Evolutionary conservation across 1,284 basidiomycete genomes (phyloP).

Genomic region (Ceratobasidium sp.): DNA sequence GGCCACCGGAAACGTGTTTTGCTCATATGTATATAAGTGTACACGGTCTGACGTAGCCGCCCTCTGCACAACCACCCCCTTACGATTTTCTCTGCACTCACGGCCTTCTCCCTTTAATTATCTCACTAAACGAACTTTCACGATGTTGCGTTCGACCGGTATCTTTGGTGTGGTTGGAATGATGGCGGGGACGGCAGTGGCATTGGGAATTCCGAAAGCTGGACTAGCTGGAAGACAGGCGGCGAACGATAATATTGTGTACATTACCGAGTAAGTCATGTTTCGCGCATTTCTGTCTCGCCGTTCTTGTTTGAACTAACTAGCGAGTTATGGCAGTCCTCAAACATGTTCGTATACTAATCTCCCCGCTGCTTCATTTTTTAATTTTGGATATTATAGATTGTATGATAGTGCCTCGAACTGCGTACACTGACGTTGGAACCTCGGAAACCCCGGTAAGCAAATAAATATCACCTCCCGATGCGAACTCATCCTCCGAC

Average conservation of each 20-base stretch:
- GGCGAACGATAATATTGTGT: slow-evolving; percentile 41
- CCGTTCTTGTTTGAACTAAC: background rate
- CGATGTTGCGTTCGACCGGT: no score
- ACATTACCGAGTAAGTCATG: slow-evolving; percentile 33
- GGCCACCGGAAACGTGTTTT: no score
- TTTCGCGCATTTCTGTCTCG: background rate
- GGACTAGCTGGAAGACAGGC: slow-evolving; percentile 10
- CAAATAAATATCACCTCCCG: background rate
- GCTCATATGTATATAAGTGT: no score
- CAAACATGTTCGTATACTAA: slow-evolving; percentile 31
- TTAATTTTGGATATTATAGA: background rate
- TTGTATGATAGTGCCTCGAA: slow-evolving; percentile 46
- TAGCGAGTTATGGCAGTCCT: background rate
- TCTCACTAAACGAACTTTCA: no score
- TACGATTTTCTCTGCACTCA: no score
- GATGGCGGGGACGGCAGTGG: background rate
- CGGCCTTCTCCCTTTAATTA: no score
- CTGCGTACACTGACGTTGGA: slow-evolving; percentile 47
- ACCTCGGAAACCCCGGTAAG: slow-evolving; percentile 45
- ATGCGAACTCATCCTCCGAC: background rate
- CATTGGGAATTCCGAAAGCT: background rate
- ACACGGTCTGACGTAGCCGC: no score
- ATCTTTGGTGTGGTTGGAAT: no score
- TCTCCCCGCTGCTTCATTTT: background rate
- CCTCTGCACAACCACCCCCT: no score